Percentiles rank a stretch among this genome's conserved stretches.
Conservation (phyloP, 2,329 filamentous ascomycete genomes). For the Pseudogymnoascus pannorum region DNA sequence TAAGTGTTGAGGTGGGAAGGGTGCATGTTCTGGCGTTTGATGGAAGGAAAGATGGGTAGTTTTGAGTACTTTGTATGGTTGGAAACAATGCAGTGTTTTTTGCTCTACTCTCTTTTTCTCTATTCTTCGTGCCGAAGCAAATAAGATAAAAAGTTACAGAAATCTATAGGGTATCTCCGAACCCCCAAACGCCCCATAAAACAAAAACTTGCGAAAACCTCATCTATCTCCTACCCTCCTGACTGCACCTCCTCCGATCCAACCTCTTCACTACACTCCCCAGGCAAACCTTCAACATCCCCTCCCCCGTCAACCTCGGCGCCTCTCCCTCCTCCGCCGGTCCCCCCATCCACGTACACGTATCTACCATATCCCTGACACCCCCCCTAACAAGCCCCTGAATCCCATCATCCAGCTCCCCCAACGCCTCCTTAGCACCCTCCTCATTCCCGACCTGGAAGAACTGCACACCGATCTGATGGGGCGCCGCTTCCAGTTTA, state of each 20-base stretch:
- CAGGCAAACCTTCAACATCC: slow-evolving; percentile 75
- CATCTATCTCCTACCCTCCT: slow-evolving; percentile 19
- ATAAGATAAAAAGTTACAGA: background rate
- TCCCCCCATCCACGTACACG: slow-evolving; percentile 61
- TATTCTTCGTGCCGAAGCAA: background rate
- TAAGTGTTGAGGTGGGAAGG: background rate
- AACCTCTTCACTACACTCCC: slow-evolving; percentile 61
- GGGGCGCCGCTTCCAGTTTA: slow-evolving; percentile 58
- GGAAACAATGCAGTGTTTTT: background rate
- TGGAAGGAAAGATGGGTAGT: background rate
- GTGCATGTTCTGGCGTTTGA: background rate
- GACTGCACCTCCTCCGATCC: slow-evolving; percentile 40
- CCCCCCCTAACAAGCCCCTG: slow-evolving; percentile 44
- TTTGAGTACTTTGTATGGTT: background rate
- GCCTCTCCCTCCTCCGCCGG: slow-evolving; percentile 29
- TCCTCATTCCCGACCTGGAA: slow-evolving; percentile 81
- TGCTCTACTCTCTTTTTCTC: background rate
- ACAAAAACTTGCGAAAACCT: background rate
- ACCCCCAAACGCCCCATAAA: background rate
- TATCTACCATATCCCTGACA: slow-evolving; percentile 86
- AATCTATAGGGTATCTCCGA: too few relatives aligned
- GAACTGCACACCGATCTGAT: slow-evolving; percentile 90
- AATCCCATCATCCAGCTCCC: slow-evolving; percentile 69
- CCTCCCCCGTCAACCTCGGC: slow-evolving; percentile 52
- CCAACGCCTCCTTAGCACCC: slow-evolving; percentile 56